These are phyloP conservation scores for Solanum boliviense DNA, from an alignment of 257 asterid genomes.

Conservation along the genomic window DNA sequence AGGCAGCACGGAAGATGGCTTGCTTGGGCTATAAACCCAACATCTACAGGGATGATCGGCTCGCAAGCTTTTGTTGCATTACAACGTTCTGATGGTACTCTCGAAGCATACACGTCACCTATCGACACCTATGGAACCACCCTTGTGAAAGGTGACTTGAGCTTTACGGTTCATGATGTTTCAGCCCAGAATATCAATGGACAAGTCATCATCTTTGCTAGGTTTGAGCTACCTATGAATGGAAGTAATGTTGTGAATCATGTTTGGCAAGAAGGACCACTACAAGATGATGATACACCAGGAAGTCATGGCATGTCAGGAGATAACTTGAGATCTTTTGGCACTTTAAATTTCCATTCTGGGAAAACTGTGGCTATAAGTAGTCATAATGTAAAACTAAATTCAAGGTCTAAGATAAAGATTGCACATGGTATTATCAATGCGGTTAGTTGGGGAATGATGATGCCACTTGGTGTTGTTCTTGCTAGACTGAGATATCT, in stretches of 20 bases:
- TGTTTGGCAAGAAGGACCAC: neutral
- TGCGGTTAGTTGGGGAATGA: neutral
- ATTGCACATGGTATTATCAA: neutral
- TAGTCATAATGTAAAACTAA: neutral
- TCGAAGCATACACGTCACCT: neutral
- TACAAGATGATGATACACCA: neutral
- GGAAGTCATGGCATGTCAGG: neutral
- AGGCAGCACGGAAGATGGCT: neutral
- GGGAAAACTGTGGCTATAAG: neutral
- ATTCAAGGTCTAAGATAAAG: neutral
- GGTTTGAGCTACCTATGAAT: neutral
- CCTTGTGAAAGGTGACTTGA: neutral
- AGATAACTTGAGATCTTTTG: neutral
- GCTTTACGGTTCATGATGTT: neutral
- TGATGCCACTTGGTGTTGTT: neutral
- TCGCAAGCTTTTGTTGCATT: neutral
- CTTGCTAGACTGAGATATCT: neutral
- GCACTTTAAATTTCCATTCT: neutral
- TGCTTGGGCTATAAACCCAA: constrained; percentile 4
- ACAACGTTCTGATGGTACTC: neutral
- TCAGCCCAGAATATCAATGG: neutral
- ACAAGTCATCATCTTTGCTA: neutral
- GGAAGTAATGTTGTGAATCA: neutral
- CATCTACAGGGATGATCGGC: neutral
- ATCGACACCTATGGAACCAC: neutral